Evolutionary conservation across 108 stramenopile species (phyloP).

Genomic region (Aurantiochytrium sp.): DNA sequence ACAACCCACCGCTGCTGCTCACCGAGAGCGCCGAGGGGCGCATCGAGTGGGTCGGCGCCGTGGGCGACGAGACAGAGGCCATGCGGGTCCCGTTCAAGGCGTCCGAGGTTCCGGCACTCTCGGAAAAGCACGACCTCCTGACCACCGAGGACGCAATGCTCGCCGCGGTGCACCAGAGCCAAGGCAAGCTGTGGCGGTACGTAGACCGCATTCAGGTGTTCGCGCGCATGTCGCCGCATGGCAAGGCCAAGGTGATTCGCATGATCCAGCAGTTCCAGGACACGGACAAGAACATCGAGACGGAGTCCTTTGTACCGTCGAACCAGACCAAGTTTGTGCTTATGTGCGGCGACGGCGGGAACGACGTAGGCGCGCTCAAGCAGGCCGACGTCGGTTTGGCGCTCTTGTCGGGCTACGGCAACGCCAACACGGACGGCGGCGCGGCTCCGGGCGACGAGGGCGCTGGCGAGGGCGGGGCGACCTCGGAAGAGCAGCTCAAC

Average conservation of each 20-base stretch:
- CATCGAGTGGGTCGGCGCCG: conserved; percentile 14
- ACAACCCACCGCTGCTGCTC: not conserved
- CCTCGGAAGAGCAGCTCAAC: not conserved
- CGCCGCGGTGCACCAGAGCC: not conserved
- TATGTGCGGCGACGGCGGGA: conserved; percentile 97
- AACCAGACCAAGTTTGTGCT: conserved; percentile 38
- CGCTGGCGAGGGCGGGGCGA: not conserved
- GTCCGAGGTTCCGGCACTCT: conserved; percentile 10
- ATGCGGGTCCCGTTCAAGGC: not conserved
- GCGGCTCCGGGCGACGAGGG: conserved; percentile 52
- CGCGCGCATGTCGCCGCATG: conserved; percentile 45
- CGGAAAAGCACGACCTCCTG: conserved; percentile 64
- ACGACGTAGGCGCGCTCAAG: conserved; percentile 95
- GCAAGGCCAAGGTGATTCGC: conserved; percentile 38
- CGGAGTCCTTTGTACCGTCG: not conserved
- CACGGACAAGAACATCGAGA: conserved; percentile 26
- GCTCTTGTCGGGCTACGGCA: conserved; percentile 70
- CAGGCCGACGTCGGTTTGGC: conserved; percentile 92
- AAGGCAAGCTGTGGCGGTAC: not conserved
- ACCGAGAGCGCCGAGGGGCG: not conserved
- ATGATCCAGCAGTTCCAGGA: conserved; percentile 33
- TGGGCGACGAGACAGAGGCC: not conserved
- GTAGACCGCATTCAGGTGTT: conserved; percentile 19
- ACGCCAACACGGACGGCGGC: conserved; percentile 60
- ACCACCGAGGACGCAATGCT: conserved; percentile 43